phyloP scores from a whole-genome alignment of 2,329 filamentous ascomycete genomes.

The Pseudogymnoascus sp. region DNA sequence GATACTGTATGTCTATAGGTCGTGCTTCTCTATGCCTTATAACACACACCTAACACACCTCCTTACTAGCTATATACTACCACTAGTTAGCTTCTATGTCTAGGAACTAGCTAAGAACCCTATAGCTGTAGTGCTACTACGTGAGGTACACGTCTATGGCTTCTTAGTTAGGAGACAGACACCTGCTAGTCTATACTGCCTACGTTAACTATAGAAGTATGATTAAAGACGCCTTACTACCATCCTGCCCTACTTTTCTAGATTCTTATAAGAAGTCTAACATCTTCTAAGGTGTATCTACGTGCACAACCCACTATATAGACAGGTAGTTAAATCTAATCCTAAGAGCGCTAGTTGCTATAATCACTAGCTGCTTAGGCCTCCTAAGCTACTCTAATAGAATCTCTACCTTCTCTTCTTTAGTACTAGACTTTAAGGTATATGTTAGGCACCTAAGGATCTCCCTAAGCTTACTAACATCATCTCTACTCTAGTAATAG shows the following conservation, averaged over 20 bases:
- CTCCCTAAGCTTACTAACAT: constrained; percentile 10
- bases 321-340: not conserved
- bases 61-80: constrained; percentile 12
- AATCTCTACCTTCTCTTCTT: constrained; percentile 10
- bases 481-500: constrained; percentile 13
- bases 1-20: not conserved
- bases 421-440: not conserved
- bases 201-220: constrained; percentile 5
- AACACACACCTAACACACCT: constrained; percentile 1
- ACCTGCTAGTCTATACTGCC: not conserved
- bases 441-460: constrained; percentile 11
- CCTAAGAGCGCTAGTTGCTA: no score
- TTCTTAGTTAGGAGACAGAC: constrained; percentile 4
- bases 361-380: no score
- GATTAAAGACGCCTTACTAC: not conserved
- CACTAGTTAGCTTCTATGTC: constrained; percentile 10
- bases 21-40: not conserved
- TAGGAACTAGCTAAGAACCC: constrained; percentile 16
- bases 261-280: not conserved
- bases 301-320: not conserved
- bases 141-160: constrained; percentile 15
- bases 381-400: no score
- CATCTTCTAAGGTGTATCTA: not conserved
- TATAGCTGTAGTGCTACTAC: constrained; percentile 10
- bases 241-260: not conserved